A percentile compares a stretch with the other conserved stretches of the same genome.
Evolutionary conservation across 805 yeast species (phyloP).

Genomic region (Wickerhamiella alocasiicola): DNA sequence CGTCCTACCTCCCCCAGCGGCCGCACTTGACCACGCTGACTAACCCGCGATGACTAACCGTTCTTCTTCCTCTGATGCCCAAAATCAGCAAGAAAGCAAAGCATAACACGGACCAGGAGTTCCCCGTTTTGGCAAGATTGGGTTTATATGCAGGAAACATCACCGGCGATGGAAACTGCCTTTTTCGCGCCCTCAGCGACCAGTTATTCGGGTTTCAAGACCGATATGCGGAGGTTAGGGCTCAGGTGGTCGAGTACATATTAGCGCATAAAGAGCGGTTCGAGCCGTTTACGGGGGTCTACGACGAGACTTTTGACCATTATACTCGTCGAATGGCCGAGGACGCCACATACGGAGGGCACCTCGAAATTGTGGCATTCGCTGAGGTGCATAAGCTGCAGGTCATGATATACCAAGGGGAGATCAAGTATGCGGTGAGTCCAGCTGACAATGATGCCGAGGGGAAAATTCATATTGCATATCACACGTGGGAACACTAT

Average conservation of each 20-base stretch:
- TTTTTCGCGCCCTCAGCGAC: conserved; percentile 32
- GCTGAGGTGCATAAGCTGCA: conserved; percentile 26
- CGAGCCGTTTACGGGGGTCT: conserved; percentile 26
- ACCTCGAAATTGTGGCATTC: conserved; percentile 32
- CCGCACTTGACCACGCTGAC: too few relatives aligned
- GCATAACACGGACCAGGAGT: conserved; percentile 24
- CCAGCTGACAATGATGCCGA: conserved; percentile 13
- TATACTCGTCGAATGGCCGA: conserved; percentile 28
- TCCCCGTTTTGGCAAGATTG: conserved; percentile 26
- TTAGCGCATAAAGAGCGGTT: conserved; percentile 24
- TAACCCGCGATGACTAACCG: too few relatives aligned
- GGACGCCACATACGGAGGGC: conserved; percentile 33
- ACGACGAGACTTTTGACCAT: conserved; percentile 27
- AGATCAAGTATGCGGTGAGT: conserved; percentile 27
- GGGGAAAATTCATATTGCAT: conserved; percentile 27
- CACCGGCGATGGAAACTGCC: conserved; percentile 33
- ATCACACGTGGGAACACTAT: conserved; percentile 35
- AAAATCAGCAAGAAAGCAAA: too few relatives aligned
- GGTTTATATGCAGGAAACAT: conserved; percentile 30
- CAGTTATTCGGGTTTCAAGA: conserved; percentile 30
- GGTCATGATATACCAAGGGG: conserved; percentile 30
- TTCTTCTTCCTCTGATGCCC: too few relatives aligned
- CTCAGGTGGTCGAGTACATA: conserved; percentile 26
- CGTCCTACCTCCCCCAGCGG: too few relatives aligned
- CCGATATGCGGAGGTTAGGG: conserved; percentile 24